These are phyloP conservation scores for Picea glauca DNA, from an alignment of 75 land plant species.

Conservation along the genomic window DNA sequence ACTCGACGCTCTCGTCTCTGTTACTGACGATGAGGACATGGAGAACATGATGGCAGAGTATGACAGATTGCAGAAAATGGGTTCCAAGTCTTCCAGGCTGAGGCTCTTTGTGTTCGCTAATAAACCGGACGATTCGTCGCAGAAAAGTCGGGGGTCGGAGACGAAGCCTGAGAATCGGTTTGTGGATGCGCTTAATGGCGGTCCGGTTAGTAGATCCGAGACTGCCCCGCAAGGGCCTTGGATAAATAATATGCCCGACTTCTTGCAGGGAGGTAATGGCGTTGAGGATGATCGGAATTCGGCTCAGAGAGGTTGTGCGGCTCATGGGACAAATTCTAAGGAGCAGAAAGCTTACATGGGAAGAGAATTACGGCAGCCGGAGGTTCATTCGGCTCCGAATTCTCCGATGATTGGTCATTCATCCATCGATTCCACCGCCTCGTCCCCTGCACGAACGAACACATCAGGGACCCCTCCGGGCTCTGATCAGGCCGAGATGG, in stretches of 20 bases:
- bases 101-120: slow-evolving; percentile 44
- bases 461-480: no score
- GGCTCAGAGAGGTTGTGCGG: no score
- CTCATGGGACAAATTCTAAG: no score
- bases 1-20: slow-evolving; percentile 84
- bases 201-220: not conserved
- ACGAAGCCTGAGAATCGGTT: slow-evolving; percentile 44
- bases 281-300: not conserved
- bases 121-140: not conserved
- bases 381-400: no score
- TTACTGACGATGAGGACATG: slow-evolving; percentile 90
- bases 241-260: slow-evolving; percentile 37
- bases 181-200: slow-evolving; percentile 51
- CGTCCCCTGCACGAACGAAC: not conserved
- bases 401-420: no score
- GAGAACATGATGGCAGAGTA: slow-evolving; percentile 97
- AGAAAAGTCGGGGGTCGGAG: not conserved
- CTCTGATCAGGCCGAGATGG: no score
- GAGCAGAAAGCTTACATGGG: no score
- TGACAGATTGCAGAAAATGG: slow-evolving; percentile 44
- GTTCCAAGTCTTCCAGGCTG: slow-evolving; percentile 37
- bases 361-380: no score
- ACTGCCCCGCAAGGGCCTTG: not conserved
- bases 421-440: not conserved
- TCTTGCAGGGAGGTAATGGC: slow-evolving; percentile 32